These are phyloP conservation scores for Periglandula ipomoeae DNA, from an alignment of 2,329 filamentous ascomycete species.

Conservation along the genomic window DNA sequence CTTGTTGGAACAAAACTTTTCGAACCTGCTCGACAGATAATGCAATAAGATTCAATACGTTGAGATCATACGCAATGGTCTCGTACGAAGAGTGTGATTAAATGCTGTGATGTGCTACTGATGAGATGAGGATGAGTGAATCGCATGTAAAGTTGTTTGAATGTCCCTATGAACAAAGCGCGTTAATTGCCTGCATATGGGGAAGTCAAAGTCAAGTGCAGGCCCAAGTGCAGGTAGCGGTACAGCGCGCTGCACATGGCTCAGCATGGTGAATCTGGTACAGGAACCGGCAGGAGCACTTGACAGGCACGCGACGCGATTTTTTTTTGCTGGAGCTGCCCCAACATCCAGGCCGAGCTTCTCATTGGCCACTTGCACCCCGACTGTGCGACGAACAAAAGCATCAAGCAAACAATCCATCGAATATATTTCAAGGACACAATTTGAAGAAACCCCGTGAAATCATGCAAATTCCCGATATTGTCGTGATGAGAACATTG, in stretches of 20 bases:
- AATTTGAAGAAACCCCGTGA: no score
- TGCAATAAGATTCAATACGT: not conserved
- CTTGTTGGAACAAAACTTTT: not conserved
- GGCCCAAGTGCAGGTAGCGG: not conserved
- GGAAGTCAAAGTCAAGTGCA: not conserved
- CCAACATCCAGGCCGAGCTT: not conserved
- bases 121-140: not conserved
- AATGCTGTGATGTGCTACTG: not conserved
- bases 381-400: no score
- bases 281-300: not conserved
- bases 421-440: no score
- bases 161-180: slow-evolving; percentile 1
- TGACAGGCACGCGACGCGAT: slow-evolving; percentile 1
- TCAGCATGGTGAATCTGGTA: not conserved
- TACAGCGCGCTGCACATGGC: not conserved
- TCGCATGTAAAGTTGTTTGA: not conserved
- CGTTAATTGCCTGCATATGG: slow-evolving; percentile 12
- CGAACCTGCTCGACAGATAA: not conserved
- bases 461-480: no score
- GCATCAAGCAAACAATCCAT: no score
- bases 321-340: not conserved
- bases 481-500: no score
- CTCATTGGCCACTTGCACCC: not conserved
- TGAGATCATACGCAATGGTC: not conserved
- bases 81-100: not conserved